Conservation (phyloP, 106 monocot species). For the Chionographis japonica region DNA sequence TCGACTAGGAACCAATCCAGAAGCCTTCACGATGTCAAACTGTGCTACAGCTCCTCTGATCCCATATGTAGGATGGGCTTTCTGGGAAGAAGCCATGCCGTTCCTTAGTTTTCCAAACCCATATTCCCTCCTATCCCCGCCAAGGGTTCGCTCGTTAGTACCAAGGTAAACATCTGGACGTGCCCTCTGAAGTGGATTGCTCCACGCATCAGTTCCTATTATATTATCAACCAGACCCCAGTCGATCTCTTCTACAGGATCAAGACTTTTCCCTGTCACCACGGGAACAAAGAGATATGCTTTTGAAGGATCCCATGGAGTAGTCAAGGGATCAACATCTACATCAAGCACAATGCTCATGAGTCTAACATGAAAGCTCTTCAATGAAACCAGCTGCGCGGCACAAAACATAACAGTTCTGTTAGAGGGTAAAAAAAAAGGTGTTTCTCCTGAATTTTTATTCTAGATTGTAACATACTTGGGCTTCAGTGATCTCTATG, state of each 20-base stretch:
- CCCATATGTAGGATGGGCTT: conserved; percentile 92
- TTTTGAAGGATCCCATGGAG: conserved; percentile 98
- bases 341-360: conserved; percentile 99
- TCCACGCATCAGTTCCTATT: conserved; percentile 69
- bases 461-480: conserved; percentile 36
- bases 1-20: conserved; percentile 70
- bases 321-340: conserved; percentile 90
- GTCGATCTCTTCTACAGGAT: conserved; percentile 74
- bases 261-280: conserved; percentile 26
- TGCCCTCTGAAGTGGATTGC: conserved; percentile 92
- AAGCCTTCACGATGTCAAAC: conserved; percentile 91
- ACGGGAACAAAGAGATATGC: conserved; percentile 93
- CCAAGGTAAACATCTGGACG: conserved; percentile 96
- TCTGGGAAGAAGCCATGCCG: conserved; percentile 68
- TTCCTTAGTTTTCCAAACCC: conserved; percentile 90
- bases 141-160: conserved; percentile 90
- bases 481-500: conserved; percentile 51
- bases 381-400: conserved; percentile 68
- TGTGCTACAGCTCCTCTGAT: conserved; percentile 92
- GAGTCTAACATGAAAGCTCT: conserved; percentile 93
- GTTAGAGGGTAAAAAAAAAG: conserved; percentile 3
- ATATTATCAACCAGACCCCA: conserved; percentile 69
- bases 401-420: conserved; percentile 4
- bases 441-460: background rate
- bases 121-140: conserved; percentile 96